A percentile compares a stretch with the other conserved stretches of the same genome.
These are phyloP conservation scores for Kazachstania viticola DNA, from an alignment of 805 yeast species.

Conservation along the genomic window DNA sequence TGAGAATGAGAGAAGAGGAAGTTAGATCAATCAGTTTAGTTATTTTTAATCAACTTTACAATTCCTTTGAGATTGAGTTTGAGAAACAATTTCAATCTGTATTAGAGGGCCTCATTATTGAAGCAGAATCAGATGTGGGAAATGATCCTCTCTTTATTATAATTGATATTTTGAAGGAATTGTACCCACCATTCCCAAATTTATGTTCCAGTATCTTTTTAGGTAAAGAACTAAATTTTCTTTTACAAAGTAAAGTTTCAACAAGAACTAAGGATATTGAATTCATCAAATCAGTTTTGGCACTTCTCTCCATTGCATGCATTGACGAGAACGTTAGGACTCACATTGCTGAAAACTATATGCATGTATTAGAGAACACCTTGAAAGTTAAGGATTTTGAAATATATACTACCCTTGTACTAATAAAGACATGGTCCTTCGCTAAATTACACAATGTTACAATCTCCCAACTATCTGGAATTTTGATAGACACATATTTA, in stretches of 20 bases:
- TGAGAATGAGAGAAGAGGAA: constrained; percentile 11
- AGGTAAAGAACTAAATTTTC: constrained; percentile 17
- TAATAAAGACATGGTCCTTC: constrained; percentile 49
- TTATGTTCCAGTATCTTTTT: constrained; percentile 22
- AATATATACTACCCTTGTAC: constrained; percentile 32
- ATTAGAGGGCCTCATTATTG: constrained; percentile 14
- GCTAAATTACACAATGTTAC: constrained; percentile 26
- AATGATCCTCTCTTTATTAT: constrained; percentile 13
- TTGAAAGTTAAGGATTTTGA: constrained; percentile 19
- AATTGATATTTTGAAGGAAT: constrained; percentile 13
- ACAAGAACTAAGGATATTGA: constrained; percentile 9
- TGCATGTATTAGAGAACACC: constrained; percentile 31
- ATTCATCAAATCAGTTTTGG: constrained; percentile 21
- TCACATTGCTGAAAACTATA: constrained; percentile 35
- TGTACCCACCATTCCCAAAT: constrained; percentile 20
- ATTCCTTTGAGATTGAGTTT: constrained; percentile 10
- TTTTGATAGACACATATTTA: constrained; percentile 14
- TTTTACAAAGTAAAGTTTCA: constrained; percentile 14
- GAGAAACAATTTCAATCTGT: constrained; percentile 10
- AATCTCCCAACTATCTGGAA: constrained; percentile 25
- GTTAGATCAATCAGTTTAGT: constrained; percentile 14
- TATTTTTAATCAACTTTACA: constrained; percentile 11
- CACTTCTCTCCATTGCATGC: constrained; percentile 36
- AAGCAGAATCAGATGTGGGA: constrained; percentile 17
- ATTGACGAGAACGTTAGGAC: constrained; percentile 39